phyloP scores from a whole-genome alignment of 352 stramenopile species.

The Blastocystis sp. region DNA sequence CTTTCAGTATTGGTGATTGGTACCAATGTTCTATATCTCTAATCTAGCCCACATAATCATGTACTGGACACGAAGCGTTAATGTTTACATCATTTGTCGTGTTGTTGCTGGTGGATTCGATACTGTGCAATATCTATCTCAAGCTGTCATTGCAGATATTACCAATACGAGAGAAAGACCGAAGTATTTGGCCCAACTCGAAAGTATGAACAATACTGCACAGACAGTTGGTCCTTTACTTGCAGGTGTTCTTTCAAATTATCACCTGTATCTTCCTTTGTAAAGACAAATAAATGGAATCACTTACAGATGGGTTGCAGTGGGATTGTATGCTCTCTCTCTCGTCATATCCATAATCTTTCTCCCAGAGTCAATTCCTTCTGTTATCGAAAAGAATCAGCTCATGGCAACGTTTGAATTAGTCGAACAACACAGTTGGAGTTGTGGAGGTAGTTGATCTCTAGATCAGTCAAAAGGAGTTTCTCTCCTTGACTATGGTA shows the following conservation, averaged over 20 bases:
- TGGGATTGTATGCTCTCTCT: not conserved
- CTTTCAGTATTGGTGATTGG: not conserved
- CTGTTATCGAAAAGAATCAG: slow-evolving; percentile 49
- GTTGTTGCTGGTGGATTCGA: slow-evolving; percentile 11
- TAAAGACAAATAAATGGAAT: not conserved
- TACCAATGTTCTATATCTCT: not conserved
- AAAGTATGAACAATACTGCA: slow-evolving; percentile 22
- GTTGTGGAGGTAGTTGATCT: not conserved
- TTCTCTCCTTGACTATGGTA: slow-evolving; percentile 46
- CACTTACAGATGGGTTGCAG: not conserved
- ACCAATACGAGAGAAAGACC: not conserved
- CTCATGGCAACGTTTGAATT: slow-evolving; percentile 19
- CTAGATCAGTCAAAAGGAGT: not conserved
- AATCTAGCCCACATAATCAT: not conserved
- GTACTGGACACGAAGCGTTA: not conserved
- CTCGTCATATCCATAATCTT: slow-evolving; percentile 36
- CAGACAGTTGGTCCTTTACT: slow-evolving; percentile 35
- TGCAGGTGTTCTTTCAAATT: slow-evolving; percentile 1
- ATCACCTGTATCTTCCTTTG: slow-evolving; percentile 36
- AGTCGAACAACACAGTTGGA: not conserved
- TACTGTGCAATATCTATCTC: slow-evolving; percentile 1
- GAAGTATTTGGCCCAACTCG: slow-evolving; percentile 34
- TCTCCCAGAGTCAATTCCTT: slow-evolving; percentile 33
- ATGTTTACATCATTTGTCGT: slow-evolving; percentile 5
- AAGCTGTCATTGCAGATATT: slow-evolving; percentile 53